phyloP scores from a whole-genome alignment of 176 grass and related monocot species.

The Lolium rigidum region DNA sequence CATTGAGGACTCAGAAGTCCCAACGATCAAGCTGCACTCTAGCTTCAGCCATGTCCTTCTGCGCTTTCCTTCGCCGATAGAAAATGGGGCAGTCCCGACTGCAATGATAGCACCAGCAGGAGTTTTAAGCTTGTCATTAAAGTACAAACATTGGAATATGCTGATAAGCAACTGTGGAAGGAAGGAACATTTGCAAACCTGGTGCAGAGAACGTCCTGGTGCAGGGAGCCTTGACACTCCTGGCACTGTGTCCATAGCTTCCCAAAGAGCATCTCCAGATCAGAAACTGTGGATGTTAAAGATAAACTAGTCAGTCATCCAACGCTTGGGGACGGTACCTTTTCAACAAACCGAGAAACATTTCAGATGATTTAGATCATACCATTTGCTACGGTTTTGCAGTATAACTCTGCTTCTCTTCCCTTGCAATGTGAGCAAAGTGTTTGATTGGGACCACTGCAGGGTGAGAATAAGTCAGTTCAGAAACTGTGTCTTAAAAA shows the following conservation, averaged over 20 bases:
- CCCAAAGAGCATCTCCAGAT: slow-evolving; percentile 91
- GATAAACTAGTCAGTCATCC: slow-evolving; percentile 19
- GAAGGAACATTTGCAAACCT: slow-evolving; percentile 51
- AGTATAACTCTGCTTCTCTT: slow-evolving; percentile 97
- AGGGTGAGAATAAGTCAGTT: slow-evolving; percentile 22
- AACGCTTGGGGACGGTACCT: background rate
- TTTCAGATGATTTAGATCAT: slow-evolving; percentile 14
- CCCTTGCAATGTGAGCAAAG: slow-evolving; percentile 96
- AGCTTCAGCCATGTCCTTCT: slow-evolving; percentile 99
- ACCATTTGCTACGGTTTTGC: slow-evolving; percentile 95
- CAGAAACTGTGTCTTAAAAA: background rate
- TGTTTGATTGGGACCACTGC: slow-evolving; percentile 74
- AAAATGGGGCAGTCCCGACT: slow-evolving; percentile 99
- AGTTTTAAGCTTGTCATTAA: background rate
- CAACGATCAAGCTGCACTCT: slow-evolving; percentile 88
- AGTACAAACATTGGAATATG: background rate
- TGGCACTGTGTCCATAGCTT: slow-evolving; percentile 97
- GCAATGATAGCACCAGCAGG: background rate
- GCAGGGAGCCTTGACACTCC: slow-evolving; percentile 98
- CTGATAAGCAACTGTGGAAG: background rate
- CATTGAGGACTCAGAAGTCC: slow-evolving; percentile 69
- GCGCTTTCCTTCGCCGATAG: slow-evolving; percentile 90
- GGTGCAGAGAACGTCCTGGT: slow-evolving; percentile 98
- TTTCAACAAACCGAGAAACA: background rate
- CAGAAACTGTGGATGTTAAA: slow-evolving; percentile 60